Conservation (phyloP, 768 basidiomycete species). For the Kockovaella imperatae region DNA sequence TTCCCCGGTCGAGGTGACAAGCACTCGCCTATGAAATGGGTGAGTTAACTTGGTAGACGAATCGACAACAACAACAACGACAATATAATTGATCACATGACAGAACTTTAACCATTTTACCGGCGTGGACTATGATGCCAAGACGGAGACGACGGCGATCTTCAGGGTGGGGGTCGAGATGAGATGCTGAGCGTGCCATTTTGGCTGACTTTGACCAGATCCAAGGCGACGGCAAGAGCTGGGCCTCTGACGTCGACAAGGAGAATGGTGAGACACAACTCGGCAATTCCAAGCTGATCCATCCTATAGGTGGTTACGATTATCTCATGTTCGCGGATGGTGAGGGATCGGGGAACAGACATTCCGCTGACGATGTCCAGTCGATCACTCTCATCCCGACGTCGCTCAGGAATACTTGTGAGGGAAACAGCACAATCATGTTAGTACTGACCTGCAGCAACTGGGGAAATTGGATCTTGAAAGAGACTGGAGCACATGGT, state of each 20-base stretch:
- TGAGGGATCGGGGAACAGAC: no score
- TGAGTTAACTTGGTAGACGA: neutral
- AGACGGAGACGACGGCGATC: slow-evolving; percentile 54
- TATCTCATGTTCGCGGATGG: slow-evolving; percentile 42
- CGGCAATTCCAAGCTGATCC: no score
- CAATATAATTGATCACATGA: neutral
- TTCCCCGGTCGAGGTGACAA: slow-evolving; percentile 69
- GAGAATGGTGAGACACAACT: slow-evolving; percentile 89
- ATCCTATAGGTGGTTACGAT: slow-evolving; percentile 33
- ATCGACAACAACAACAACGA: no score
- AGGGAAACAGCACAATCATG: neutral
- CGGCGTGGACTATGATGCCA: slow-evolving; percentile 81
- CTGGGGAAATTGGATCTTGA: slow-evolving; percentile 75
- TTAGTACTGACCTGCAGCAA: slow-evolving; percentile 19
- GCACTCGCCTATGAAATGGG: slow-evolving; percentile 39
- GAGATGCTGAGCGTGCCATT: slow-evolving; percentile 7
- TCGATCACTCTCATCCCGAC: slow-evolving; percentile 74
- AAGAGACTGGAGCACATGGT: slow-evolving; percentile 52
- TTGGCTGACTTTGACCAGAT: no score
- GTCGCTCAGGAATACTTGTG: slow-evolving; percentile 61
- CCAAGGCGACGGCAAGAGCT: slow-evolving; percentile 59
- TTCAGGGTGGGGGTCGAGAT: slow-evolving; percentile 47
- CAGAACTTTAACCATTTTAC: slow-evolving; percentile 53
- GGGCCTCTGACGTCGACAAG: slow-evolving; percentile 70
- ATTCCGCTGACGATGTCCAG: slow-evolving; percentile 32